Evolutionary conservation across 306 rosid species (phyloP), one percentile per base, ranked within the genome.

Genomic region (Trifolium subterraneum): DNA sequence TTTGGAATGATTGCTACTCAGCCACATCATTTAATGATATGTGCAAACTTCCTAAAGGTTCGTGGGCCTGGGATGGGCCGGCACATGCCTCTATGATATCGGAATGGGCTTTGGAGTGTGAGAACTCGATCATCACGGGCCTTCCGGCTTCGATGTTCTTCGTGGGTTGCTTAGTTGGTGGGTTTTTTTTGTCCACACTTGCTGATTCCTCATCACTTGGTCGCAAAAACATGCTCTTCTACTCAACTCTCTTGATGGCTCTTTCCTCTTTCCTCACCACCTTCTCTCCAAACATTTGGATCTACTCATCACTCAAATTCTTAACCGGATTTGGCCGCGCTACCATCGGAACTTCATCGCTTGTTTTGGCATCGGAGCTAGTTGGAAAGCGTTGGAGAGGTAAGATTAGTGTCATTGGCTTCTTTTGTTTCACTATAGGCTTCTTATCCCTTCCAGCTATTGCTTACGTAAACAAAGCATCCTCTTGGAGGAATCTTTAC

Each of bases 121-220:
- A 74, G 0, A 65, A 71, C 51, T 70, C 88, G 8, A 0, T 82
- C 14, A 0, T 89, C 33, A 79, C 82, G 0, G 88, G 94, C 62
- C 78, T 87, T 8, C 90, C 94, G 0, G 82, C 92, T 7, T 88
- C 96, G 0, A 71, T 80, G 2, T 90, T 87, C 87, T 90, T 88
- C 82, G 0, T 68, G 2, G 96, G 93, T 0, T 88, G 96, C 73
- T 55, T 88, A 10, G 44, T 80, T 4, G 91, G 96, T 0, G 96
- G 90, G 3, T 13, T 90, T 11, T 12, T 42, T 6, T 70, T 88
- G 0, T 79, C 90, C 74, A 70, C 93, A 1, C 88, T 90, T 0
- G 93, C 89, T 1, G 93, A 88, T 14, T 68, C 96, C 1, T 77
- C 76, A 0, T 77, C 76, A 0, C 73, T 88, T 1, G 93, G 93